Conservation (phyloP, 169 alveolate genomes). For the Plasmodium yoelii region DNA sequence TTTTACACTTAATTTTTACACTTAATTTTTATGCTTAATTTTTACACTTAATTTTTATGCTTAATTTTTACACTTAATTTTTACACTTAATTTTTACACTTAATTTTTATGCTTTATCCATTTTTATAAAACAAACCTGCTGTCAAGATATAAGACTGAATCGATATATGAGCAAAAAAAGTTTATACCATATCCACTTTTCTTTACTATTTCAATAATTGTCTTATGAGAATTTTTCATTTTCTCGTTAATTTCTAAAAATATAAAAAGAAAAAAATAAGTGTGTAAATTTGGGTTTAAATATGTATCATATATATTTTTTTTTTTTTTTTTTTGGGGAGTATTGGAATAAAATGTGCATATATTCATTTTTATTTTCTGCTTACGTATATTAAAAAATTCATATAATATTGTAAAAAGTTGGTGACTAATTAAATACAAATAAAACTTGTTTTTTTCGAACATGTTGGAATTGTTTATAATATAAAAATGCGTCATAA, state of each 20-base stretch:
- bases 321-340: neutral
- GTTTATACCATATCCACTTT: conserved; percentile 51
- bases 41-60: too few species aligned
- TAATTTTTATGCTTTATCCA: too few species aligned
- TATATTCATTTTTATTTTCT: neutral
- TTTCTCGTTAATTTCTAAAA: conserved; percentile 31
- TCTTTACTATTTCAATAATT: conserved; percentile 24
- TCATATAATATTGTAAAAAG: conserved; percentile 43
- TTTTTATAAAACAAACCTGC: conserved; percentile 20
- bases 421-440: conserved; percentile 59
- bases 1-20: too few species aligned
- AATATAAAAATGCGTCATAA: conserved; percentile 59
- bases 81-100: too few species aligned
- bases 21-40: too few species aligned
- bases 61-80: too few species aligned
- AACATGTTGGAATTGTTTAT: conserved; percentile 47
- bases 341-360: neutral
- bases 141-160: conserved; percentile 45
- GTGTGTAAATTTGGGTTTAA: neutral
- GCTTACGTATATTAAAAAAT: conserved; percentile 61
- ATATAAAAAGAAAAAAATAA: neutral
- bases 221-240: conserved; percentile 9
- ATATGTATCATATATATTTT: neutral
- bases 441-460: conserved; percentile 62
- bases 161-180: conserved; percentile 59